These are phyloP conservation scores for Hysterium pulicare DNA, from an alignment of 2,329 filamentous ascomycete species.

Conservation along the genomic window DNA sequence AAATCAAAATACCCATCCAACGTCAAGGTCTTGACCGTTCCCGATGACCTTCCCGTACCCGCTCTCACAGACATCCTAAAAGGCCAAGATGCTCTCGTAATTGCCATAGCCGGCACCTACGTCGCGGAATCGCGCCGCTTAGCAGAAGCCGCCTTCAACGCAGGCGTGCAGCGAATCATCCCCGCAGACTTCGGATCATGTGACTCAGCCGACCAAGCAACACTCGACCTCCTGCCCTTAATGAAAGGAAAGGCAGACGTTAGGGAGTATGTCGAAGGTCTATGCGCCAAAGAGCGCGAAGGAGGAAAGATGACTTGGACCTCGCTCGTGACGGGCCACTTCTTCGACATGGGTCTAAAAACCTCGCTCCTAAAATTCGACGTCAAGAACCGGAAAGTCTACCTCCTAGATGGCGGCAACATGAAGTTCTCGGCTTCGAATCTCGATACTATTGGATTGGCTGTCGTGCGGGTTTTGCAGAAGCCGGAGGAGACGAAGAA, in stretches of 20 bases:
- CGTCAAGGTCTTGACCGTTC: constrained; percentile 41
- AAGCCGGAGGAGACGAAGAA: constrained; percentile 50
- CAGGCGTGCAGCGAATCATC: constrained; percentile 59
- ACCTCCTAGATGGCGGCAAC: constrained; percentile 57
- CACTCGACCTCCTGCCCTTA: constrained; percentile 47
- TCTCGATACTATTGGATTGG: constrained; percentile 51
- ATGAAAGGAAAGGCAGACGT: constrained; percentile 50
- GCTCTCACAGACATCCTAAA: constrained; percentile 33
- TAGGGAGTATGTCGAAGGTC: constrained; percentile 46
- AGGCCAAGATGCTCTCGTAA: constrained; percentile 47
- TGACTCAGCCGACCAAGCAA: constrained; percentile 41
- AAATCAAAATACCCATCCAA: constrained; percentile 41
- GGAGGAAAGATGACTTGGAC: constrained; percentile 56
- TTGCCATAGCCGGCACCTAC: constrained; percentile 48
- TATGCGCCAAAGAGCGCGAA: constrained; percentile 41
- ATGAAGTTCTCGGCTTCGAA: constrained; percentile 54
- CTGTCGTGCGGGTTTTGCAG: constrained; percentile 52
- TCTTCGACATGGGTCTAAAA: constrained; percentile 59
- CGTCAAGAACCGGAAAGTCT: constrained; percentile 49
- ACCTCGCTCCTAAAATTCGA: constrained; percentile 53
- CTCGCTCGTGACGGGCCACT: constrained; percentile 55
- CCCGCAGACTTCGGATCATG: constrained; percentile 58
- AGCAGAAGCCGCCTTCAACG: constrained; percentile 56
- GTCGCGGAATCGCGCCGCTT: constrained; percentile 49
- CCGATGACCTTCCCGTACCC: constrained; percentile 35